These are phyloP conservation scores for Theobroma grandiflorum DNA, from an alignment of 441 rosid genomes.

Conservation along the genomic window DNA sequence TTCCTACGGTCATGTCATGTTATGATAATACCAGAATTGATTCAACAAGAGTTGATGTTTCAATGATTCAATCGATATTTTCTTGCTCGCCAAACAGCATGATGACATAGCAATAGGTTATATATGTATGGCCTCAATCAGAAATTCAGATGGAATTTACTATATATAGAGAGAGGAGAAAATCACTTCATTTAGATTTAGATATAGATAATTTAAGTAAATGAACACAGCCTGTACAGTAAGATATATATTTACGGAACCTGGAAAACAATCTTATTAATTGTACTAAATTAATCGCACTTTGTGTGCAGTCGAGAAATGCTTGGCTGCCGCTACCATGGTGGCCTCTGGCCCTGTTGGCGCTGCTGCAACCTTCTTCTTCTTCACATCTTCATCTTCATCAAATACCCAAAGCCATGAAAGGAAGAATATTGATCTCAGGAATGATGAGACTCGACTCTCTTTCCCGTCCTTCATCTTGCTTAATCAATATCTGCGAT, in stretches of 20 bases:
- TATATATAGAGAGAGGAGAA: too few species aligned
- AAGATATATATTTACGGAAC: neutral
- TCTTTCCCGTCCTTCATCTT: neutral
- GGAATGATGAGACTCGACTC: neutral
- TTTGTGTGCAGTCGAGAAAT: constrained; percentile 28
- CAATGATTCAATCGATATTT: too few species aligned
- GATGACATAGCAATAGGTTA: too few species aligned
- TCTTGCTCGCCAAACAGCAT: neutral
- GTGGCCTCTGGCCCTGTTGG: neutral
- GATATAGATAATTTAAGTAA: too few species aligned
- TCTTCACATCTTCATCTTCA: neutral
- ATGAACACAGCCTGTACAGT: neutral
- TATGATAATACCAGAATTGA: too few species aligned
- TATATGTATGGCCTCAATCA: neutral
- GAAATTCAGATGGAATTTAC: neutral
- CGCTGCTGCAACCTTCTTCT: neutral
- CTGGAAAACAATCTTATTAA: neutral
- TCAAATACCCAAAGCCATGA: neutral
- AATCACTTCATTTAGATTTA: neutral
- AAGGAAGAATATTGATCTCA: neutral
- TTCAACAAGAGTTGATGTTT: too few species aligned
- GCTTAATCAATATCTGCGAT: neutral
- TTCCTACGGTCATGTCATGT: too few species aligned
- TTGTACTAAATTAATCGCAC: constrained; percentile 21
- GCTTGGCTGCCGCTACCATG: constrained; percentile 26